Evolutionary conservation across 148 eudicot species (phyloP).

Genomic region (Fagopyrum esculentum): DNA sequence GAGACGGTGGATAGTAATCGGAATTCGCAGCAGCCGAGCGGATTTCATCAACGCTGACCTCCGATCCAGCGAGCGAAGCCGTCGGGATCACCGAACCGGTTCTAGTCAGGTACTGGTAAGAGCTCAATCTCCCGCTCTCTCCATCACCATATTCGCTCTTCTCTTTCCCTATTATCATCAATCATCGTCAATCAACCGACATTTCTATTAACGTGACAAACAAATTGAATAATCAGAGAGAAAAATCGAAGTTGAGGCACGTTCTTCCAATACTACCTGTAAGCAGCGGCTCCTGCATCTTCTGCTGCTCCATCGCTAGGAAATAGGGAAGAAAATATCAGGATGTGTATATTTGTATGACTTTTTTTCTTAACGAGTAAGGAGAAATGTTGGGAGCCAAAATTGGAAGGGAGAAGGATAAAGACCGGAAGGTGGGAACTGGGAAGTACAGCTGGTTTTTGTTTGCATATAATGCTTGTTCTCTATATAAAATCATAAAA

Average conservation of each 20-base stretch:
- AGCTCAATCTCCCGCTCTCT: constrained; percentile 38
- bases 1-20: constrained; percentile 68
- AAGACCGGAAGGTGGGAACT: too few species aligned
- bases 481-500: too few species aligned
- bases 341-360: neutral
- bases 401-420: neutral
- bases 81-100: constrained; percentile 44
- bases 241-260: neutral
- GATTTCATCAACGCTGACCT: constrained; percentile 77
- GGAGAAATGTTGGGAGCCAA: constrained; percentile 1
- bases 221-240: neutral
- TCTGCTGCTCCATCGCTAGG: constrained; percentile 28
- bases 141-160: constrained; percentile 21
- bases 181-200: neutral
- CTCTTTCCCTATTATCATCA: constrained; percentile 18
- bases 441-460: too few species aligned
- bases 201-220: neutral
- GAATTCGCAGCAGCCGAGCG: constrained; percentile 62
- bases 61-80: constrained; percentile 38
- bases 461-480: too few species aligned
- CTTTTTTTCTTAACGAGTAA: constrained; percentile 15
- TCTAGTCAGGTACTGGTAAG: constrained; percentile 71
- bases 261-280: constrained; percentile 22
- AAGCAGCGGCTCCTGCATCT: constrained; percentile 42
- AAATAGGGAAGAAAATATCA: neutral